A percentile compares a stretch with the other conserved stretches of the same genome.
These are phyloP conservation scores for Pulveroboletus sp. DNA, from an alignment of 768 basidiomycete genomes.

Conservation along the genomic window DNA sequence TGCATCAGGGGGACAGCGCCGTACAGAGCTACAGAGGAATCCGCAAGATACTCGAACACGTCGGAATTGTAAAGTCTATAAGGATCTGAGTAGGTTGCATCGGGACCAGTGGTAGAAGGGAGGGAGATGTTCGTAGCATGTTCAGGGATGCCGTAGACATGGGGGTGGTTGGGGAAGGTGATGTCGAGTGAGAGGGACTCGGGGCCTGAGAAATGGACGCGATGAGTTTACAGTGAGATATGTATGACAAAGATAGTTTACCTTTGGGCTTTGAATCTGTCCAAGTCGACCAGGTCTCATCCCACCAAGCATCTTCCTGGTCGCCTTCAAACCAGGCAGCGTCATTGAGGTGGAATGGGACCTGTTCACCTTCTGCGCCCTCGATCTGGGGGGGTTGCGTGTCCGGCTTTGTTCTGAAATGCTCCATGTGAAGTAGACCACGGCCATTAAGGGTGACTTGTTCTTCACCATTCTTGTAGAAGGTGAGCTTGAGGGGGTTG, in stretches of 20 bases:
- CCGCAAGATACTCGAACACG: slow-evolving; percentile 92
- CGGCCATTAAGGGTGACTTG: slow-evolving; percentile 87
- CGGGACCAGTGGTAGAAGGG: slow-evolving; percentile 80
- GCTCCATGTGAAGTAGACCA: slow-evolving; percentile 95
- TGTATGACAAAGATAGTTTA: slow-evolving; percentile 25
- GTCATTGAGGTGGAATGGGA: slow-evolving; percentile 48
- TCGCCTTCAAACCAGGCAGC: slow-evolving; percentile 88
- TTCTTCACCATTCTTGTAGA: slow-evolving; percentile 69
- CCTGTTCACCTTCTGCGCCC: slow-evolving; percentile 45
- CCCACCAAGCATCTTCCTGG: slow-evolving; percentile 79
- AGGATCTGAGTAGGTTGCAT: slow-evolving; percentile 77
- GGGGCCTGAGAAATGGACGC: slow-evolving; percentile 59
- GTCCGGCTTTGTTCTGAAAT: slow-evolving; percentile 69
- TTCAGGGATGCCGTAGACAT: slow-evolving; percentile 95
- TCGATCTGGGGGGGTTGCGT: slow-evolving; percentile 38
- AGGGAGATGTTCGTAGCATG: slow-evolving; percentile 89
- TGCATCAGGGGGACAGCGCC: slow-evolving; percentile 92
- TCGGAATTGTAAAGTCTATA: slow-evolving; percentile 94
- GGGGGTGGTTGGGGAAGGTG: slow-evolving; percentile 84
- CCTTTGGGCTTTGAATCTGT: slow-evolving; percentile 96
- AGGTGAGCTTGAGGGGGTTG: slow-evolving; percentile 68
- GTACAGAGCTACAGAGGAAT: slow-evolving; percentile 76
- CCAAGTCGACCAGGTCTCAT: slow-evolving; percentile 83
- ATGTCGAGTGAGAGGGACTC: slow-evolving; percentile 92
- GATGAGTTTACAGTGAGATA: not conserved